These are phyloP conservation scores for Ganoderma sinense DNA, from an alignment of 1,284 basidiomycete species.

Conservation along the genomic window DNA sequence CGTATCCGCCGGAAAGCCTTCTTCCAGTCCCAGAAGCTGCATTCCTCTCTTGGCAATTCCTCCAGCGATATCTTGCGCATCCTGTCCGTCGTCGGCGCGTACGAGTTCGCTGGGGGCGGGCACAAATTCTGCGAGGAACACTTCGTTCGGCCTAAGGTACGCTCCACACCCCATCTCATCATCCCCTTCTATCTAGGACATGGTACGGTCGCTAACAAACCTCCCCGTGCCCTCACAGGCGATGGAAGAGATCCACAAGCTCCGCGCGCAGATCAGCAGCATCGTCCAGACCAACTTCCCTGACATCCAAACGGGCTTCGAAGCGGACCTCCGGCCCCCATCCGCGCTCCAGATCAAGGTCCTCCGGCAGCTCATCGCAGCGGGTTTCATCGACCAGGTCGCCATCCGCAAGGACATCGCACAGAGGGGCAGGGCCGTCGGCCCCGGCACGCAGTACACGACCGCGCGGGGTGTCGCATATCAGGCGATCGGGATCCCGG, in stretches of 20 bases:
- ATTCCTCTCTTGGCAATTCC: constrained; percentile 84
- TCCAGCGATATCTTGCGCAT: constrained; percentile 90
- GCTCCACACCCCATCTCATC: constrained; percentile 18
- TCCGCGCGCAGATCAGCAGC: constrained; percentile 89
- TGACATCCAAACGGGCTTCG: constrained; percentile 63
- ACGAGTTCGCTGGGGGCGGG: constrained; percentile 89
- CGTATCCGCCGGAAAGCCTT: constrained; percentile 75
- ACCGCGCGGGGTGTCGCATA: constrained; percentile 88
- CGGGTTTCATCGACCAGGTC: constrained; percentile 96
- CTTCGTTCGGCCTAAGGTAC: constrained; percentile 91
- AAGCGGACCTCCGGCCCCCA: constrained; percentile 74
- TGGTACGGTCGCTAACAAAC: background rate
- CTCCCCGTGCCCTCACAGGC: constrained; percentile 58
- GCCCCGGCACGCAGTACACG: constrained; percentile 72
- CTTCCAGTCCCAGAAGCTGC: constrained; percentile 84
- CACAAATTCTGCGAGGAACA: constrained; percentile 87
- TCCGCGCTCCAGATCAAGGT: constrained; percentile 85
- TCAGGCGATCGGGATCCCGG: constrained; percentile 77
- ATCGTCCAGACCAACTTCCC: constrained; percentile 82
- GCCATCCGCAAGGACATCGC: constrained; percentile 91
- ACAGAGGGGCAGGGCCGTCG: constrained; percentile 48
- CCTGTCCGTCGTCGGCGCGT: constrained; percentile 94
- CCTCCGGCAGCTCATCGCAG: constrained; percentile 87
- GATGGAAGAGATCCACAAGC: constrained; percentile 99
- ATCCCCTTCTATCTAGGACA: background rate